Evolutionary conservation across 345 rosid species (phyloP), one percentile per base, ranked within the genome.

Genomic region (Populus tremula): DNA sequence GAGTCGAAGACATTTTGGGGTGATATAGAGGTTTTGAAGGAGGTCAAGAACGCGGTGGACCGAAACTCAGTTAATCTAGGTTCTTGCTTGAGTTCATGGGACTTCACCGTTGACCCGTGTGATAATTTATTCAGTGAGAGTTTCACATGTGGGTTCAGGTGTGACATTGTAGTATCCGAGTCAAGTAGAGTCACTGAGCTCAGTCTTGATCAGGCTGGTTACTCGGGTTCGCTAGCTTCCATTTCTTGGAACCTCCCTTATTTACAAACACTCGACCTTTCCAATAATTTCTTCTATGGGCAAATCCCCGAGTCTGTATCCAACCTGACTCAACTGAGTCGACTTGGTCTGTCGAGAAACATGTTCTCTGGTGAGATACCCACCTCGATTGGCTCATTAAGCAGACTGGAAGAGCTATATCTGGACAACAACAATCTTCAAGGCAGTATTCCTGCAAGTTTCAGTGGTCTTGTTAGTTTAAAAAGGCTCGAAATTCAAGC

Each of bases 71-170:
- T 89, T 43, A 84, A 6, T 47, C 92, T 93, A 2, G 98, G 98
- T 14, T 94, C 97, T 5, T 93, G 98, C 78, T 72, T 93, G 72
- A 85, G 88, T 75, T 87, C 97, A 0, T 94, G 97, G 98, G 92
- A 94, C 77, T 94, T 94, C 86, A 78, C 91, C 6, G 70, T 85
- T 47, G 98, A 93, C 76, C 98, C 97, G 11, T 94, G 97, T 72
- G 98, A 91, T 84, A 74, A 17, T 83, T 84, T 91, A 50, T 94
- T 88, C 87, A 77, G 91, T 74, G 94, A 93, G 21, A 75, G 78
- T 31, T 93, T 94, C 91, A 89, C 92, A 1, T 94, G 98, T 72
- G 98, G 98, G 21, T 93, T 94, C 89, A 88, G 97, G 59, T 94
- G 98, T 81, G 97, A 92, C 77, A 6, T 70, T 29, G 63, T 77